Evolutionary conservation across 345 rosid species (phyloP).

Genomic region (Populus euphratica): DNA sequence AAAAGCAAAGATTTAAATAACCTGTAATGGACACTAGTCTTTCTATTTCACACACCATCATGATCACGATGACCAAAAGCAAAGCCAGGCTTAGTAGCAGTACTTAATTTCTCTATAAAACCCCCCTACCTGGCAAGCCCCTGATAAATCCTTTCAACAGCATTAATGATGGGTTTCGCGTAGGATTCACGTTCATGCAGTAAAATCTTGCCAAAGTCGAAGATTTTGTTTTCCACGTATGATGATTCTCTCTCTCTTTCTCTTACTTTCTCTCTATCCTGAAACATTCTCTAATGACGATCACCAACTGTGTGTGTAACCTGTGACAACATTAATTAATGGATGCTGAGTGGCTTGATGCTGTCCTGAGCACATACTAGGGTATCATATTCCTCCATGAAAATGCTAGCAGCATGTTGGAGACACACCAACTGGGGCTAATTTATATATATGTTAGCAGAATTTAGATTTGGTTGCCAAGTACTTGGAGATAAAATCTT

Average conservation of each 20-base stretch:
- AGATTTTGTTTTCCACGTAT: slow-evolving; percentile 26
- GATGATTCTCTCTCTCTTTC: slow-evolving; percentile 11
- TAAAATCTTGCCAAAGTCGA: slow-evolving; percentile 12
- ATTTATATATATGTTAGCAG: not conserved
- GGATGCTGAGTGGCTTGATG: slow-evolving; percentile 20
- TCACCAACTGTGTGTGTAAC: not conserved
- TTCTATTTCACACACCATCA: not conserved
- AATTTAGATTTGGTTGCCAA: not conserved
- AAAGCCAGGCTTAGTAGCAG: too few relatives aligned
- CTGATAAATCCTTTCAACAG: not conserved
- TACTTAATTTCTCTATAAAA: slow-evolving; percentile 16
- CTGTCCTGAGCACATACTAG: not conserved
- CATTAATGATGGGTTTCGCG: slow-evolving; percentile 30
- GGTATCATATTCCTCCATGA: slow-evolving; percentile 23
- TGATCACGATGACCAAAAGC: not conserved
- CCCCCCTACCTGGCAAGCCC: not conserved
- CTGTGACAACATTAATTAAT: slow-evolving; percentile 7
- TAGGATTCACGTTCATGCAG: slow-evolving; percentile 42
- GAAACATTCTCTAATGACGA: not conserved
- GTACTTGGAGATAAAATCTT: not conserved
- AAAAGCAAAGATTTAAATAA: not conserved
- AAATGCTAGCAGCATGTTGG: slow-evolving; percentile 3
- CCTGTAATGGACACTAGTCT: not conserved
- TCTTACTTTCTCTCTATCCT: slow-evolving; percentile 9
- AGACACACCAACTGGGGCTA: slow-evolving; percentile 10